Percentiles rank a stretch among this genome's conserved stretches.
These are phyloP conservation scores for Paraphoma sp. DNA, from an alignment of 2,329 filamentous ascomycete genomes.

Conservation along the genomic window DNA sequence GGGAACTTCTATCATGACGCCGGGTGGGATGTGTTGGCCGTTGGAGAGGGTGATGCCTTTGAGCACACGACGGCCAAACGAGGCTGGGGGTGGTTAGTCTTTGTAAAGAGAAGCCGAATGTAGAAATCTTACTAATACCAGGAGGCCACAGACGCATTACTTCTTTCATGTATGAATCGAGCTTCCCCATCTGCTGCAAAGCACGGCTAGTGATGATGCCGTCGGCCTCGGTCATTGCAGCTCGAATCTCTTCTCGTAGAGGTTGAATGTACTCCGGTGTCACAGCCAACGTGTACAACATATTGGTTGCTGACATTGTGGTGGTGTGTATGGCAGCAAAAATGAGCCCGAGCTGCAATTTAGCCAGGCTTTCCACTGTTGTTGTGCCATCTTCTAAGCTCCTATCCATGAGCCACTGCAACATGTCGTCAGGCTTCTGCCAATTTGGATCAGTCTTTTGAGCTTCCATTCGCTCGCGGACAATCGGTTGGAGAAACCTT, in stretches of 20 bases:
- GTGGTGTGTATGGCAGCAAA: constrained; percentile 44
- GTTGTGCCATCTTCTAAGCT: constrained; percentile 12
- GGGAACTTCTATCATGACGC: constrained; percentile 41
- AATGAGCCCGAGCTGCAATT: constrained; percentile 30
- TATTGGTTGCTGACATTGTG: constrained; percentile 31
- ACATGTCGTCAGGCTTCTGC: constrained; percentile 45
- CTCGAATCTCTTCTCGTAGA: constrained; percentile 49
- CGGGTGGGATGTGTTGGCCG: constrained; percentile 55
- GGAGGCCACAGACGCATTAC: constrained; percentile 33
- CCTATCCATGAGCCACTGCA: constrained; percentile 47
- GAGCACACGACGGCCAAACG: constrained; percentile 60
- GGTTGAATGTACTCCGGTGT: constrained; percentile 52
- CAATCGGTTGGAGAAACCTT: constrained; percentile 30
- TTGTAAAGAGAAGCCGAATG: neutral
- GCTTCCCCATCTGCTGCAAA: constrained; percentile 43
- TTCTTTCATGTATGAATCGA: constrained; percentile 49
- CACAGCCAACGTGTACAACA: constrained; percentile 39
- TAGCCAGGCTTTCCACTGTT: constrained; percentile 9
- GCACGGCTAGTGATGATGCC: constrained; percentile 37
- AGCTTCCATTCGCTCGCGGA: constrained; percentile 28
- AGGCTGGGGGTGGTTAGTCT: constrained; percentile 23
- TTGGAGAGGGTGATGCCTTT: constrained; percentile 61
- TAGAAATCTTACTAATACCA: constrained; percentile 23
- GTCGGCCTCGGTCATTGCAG: constrained; percentile 46
- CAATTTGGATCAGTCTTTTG: constrained; percentile 35